A percentile compares a stretch with the other conserved stretches of the same genome.
phyloP scores from a whole-genome alignment of 2,329 filamentous ascomycete species.

The Herpotrichia juniperi region DNA sequence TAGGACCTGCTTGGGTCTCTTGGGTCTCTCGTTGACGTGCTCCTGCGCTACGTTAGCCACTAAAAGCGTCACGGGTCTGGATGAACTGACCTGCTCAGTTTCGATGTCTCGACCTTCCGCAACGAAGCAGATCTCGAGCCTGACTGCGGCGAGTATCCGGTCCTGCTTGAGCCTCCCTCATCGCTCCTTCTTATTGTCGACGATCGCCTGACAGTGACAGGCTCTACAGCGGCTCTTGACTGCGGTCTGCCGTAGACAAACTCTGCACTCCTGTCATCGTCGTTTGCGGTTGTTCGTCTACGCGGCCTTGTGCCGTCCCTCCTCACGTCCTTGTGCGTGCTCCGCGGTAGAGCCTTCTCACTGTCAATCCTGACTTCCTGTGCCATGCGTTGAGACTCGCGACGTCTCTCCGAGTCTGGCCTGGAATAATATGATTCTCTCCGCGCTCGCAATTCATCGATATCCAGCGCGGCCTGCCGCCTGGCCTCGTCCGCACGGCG shows the following conservation, averaged over 20 bases:
- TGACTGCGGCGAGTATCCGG: conserved; percentile 37
- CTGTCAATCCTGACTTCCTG: conserved; percentile 31
- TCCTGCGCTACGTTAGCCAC: conserved; percentile 29
- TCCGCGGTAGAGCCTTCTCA: conserved; percentile 33
- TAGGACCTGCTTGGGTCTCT: conserved; percentile 36
- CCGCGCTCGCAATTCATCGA: conserved; percentile 47
- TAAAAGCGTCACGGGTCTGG: not conserved
- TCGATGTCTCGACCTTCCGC: conserved; percentile 35
- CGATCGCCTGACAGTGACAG: conserved; percentile 32
- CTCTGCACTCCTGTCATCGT: conserved; percentile 34
- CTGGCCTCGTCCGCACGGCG: conserved; percentile 37
- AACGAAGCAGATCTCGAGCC: conserved; percentile 39
- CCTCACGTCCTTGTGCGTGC: conserved; percentile 33
- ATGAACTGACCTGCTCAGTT: conserved; percentile 33
- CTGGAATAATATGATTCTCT: conserved; percentile 47
- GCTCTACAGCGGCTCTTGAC: conserved; percentile 34
- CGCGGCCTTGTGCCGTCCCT: conserved; percentile 36
- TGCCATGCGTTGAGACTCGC: conserved; percentile 40
- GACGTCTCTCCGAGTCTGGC: conserved; percentile 36
- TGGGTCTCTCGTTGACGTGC: conserved; percentile 38
- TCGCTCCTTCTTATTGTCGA: conserved; percentile 37
- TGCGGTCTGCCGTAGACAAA: conserved; percentile 39
- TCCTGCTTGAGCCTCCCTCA: conserved; percentile 41
- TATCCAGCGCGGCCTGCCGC: conserved; percentile 41
- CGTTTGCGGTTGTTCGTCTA: conserved; percentile 29